Evolutionary conservation across 2,329 filamentous ascomycete species (phyloP), one percentile per base, ranked within the genome.

Genomic region (Pyricularia sp.): DNA sequence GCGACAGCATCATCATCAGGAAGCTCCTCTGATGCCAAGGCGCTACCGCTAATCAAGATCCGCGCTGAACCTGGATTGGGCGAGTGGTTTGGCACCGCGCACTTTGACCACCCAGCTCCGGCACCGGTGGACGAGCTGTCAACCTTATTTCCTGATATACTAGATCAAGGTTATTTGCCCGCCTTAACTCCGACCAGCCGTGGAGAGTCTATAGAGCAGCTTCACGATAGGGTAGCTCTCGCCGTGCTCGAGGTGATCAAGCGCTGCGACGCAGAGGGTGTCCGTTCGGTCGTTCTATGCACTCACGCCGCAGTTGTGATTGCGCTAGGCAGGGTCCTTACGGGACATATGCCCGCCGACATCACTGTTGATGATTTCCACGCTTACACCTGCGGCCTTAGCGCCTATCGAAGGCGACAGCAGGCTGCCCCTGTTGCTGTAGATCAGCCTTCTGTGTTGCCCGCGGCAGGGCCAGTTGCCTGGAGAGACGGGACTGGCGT

Each of bases 261-360:
- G 31, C 85, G 88, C 68, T 88, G 92, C 70, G 93, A 97, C 76
- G 78, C 79, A n/a, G 84, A 91, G 66, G 86, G 88, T n/a, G 82
- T 86, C 58, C 88, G 86, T 73, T 85, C 92, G 0, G 84, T 97
- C 28, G 79, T 97, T 59, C 84, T 99, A 58, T 97, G 92, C 79
- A 91, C 92, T 1, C 95, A 99, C 81, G 95, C 95, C 1, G 95
- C 95, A 4, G 88, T 90, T 12, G 86, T 98, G 74, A 97, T 99
- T 76, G 90, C 92, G 10, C 86, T 95, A 72, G 94, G 94, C 0
- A 86, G 95, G 59, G 89, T 88, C 0, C 81, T 99, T 73, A 97
- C 94, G 1, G 93, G 93, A 0, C 74, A 79, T 25, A 89, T 94
- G 84, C 94, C 94, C 0, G 84, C 87, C 0, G 87, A 90, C 76